Percentiles rank a stretch among this genome's conserved stretches.
Evolutionary conservation across 768 basidiomycete genomes (phyloP).

Genomic region (Tulasnella sp.): DNA sequence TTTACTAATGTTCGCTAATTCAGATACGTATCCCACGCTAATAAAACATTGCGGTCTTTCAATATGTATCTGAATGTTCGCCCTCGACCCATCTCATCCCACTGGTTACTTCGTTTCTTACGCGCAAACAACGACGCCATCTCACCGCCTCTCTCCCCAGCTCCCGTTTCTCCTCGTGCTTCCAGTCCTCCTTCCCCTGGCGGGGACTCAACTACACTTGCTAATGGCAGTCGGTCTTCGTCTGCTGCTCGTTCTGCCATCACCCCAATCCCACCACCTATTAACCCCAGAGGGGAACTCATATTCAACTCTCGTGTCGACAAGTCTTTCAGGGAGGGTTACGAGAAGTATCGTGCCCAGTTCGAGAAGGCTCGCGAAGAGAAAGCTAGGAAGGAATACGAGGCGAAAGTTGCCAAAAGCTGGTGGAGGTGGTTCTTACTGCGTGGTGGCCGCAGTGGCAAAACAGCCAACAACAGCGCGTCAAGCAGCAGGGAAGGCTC

Average conservation of each 20-base stretch:
- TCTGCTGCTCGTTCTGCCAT: constrained; percentile 29
- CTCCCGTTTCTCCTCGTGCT: constrained; percentile 37
- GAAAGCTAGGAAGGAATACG: constrained; percentile 25
- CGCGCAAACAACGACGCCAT: neutral
- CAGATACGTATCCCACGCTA: constrained; percentile 95
- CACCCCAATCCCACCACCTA: constrained; percentile 74
- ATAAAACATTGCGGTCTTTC: constrained; percentile 77
- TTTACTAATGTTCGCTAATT: neutral
- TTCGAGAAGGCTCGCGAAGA: constrained; percentile 74
- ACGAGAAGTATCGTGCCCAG: constrained; percentile 78
- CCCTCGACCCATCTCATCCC: constrained; percentile 55
- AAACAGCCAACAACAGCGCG: neutral
- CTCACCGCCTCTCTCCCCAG: constrained; percentile 42
- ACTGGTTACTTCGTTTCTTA: neutral
- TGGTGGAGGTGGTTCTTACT: constrained; percentile 9
- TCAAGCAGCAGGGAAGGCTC: neutral
- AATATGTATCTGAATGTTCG: constrained; percentile 98
- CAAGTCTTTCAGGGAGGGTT: constrained; percentile 69
- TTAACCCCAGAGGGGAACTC: constrained; percentile 88
- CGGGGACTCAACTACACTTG: neutral
- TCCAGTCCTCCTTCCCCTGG: neutral
- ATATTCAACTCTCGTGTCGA: constrained; percentile 90
- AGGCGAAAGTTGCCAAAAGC: neutral
- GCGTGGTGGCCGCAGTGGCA: neutral
- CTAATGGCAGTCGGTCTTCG: neutral